These are phyloP conservation scores for Chrysoporthe cubensis DNA, from an alignment of 2,329 filamentous ascomycete species.

Conservation along the genomic window DNA sequence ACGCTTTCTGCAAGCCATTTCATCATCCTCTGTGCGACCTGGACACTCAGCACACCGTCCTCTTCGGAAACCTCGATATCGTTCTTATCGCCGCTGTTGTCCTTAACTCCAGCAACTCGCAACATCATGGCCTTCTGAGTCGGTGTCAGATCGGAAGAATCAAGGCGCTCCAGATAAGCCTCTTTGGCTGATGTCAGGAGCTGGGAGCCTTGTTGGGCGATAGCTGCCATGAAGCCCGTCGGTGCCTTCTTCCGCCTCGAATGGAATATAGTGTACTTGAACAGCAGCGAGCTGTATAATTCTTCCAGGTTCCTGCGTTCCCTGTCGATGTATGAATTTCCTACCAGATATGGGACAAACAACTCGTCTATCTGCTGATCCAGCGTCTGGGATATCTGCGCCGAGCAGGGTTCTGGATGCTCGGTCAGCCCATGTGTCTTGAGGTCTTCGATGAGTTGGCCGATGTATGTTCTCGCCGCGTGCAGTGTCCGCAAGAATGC, in stretches of 20 bases:
- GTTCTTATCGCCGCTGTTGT: constrained; percentile 74
- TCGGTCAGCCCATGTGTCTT: constrained; percentile 95
- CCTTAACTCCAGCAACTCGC: constrained; percentile 82
- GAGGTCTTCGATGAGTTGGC: constrained; percentile 84
- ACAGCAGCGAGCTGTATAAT: constrained; percentile 85
- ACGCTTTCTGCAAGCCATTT: constrained; percentile 97
- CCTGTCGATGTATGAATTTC: constrained; percentile 71
- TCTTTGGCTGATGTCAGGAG: constrained; percentile 86
- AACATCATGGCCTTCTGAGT: constrained; percentile 92
- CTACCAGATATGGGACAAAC: constrained; percentile 71
- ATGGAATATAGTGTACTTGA: constrained; percentile 97
- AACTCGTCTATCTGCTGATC: constrained; percentile 78
- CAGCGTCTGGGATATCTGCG: constrained; percentile 77
- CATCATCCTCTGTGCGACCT: constrained; percentile 96
- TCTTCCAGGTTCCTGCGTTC: constrained; percentile 75
- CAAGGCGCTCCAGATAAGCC: constrained; percentile 85
- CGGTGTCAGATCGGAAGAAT: constrained; percentile 83
- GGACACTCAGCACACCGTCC: constrained; percentile 80
- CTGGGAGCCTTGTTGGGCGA: constrained; percentile 89
- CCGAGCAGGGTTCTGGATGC: constrained; percentile 87
- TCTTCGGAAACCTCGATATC: constrained; percentile 91
- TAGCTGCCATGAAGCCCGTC: constrained; percentile 88
- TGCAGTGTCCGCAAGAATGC: constrained; percentile 91
- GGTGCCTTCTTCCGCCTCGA: constrained; percentile 84
- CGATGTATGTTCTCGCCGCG: constrained; percentile 87